Conservation (phyloP, 1,284 basidiomycete genomes). For the Inonotus hispidus region DNA sequence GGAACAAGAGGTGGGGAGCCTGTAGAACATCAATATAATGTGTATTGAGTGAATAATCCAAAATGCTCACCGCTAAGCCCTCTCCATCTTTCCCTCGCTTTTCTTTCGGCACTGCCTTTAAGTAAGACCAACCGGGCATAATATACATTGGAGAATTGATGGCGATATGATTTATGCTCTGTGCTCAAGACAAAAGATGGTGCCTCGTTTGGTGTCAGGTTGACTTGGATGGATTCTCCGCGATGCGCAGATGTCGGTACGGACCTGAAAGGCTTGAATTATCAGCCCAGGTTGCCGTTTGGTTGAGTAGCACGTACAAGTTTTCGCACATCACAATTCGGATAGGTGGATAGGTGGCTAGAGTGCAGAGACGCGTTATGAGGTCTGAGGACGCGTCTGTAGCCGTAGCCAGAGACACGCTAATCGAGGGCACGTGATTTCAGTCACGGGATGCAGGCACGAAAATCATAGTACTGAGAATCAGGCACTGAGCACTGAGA, state of each 20-base stretch:
- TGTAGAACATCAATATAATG: conserved; percentile 25
- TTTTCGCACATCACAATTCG: background rate
- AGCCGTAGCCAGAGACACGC: too few relatives aligned
- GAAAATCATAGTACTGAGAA: too few relatives aligned
- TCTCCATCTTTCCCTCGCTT: conserved; percentile 65
- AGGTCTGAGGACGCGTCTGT: background rate
- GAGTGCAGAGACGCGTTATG: too few relatives aligned
- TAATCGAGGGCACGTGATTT: too few relatives aligned
- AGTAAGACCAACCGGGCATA: conserved; percentile 72
- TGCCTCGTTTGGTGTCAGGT: conserved; percentile 7
- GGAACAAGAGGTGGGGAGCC: conserved; percentile 73
- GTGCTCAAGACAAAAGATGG: conserved; percentile 15
- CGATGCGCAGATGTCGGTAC: conserved; percentile 2
- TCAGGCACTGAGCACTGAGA: too few relatives aligned
- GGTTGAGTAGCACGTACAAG: background rate
- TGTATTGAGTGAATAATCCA: background rate
- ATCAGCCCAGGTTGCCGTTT: background rate
- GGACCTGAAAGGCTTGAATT: background rate
- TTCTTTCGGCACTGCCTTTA: conserved; percentile 55
- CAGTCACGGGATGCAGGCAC: too few relatives aligned
- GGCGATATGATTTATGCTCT: conserved; percentile 44
- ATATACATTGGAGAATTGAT: conserved; percentile 94
- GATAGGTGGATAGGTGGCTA: background rate
- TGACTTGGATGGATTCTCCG: background rate
- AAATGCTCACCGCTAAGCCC: conserved; percentile 48